Conservation (phyloP, 2,329 filamentous ascomycete genomes). For the Sclerotiophoma versabilis region DNA sequence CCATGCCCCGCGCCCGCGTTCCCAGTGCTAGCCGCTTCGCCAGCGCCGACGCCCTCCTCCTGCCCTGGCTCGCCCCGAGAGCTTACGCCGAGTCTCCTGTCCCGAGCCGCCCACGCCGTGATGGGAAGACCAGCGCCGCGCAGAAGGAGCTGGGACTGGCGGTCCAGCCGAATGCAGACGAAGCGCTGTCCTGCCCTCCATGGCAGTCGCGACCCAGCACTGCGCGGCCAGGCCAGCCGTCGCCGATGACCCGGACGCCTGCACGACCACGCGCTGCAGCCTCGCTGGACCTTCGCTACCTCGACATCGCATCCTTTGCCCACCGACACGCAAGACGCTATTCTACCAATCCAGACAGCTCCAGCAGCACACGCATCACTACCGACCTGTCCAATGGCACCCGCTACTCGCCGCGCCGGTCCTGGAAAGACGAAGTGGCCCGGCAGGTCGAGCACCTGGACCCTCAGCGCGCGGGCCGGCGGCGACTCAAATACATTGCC, state of each 20-base stretch:
- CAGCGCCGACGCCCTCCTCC: constrained; percentile 40
- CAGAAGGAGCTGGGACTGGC: constrained; percentile 31
- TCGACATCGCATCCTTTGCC: constrained; percentile 34
- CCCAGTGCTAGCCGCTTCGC: constrained; percentile 43
- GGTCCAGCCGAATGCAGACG: too few species aligned
- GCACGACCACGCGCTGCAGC: not conserved
- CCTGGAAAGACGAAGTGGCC: constrained; percentile 1
- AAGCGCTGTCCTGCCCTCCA: not conserved
- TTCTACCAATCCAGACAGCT: constrained; percentile 1
- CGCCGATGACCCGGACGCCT: not conserved
- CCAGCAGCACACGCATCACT: not conserved
- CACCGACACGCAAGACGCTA: constrained; percentile 22
- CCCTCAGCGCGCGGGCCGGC: constrained; percentile 7
- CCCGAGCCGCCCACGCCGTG: constrained; percentile 16
- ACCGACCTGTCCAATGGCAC: not conserved
- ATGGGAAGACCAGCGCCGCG: constrained; percentile 11
- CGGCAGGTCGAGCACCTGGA: not conserved
- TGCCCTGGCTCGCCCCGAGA: constrained; percentile 51
- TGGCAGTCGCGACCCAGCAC: not conserved
- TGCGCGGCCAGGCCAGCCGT: not conserved
- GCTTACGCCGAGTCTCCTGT: constrained; percentile 37
- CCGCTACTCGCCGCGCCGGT: constrained; percentile 6
- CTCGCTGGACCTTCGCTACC: constrained; percentile 27
- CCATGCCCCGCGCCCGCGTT: constrained; percentile 44
- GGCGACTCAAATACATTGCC: constrained; percentile 20